Evolutionary conservation across 805 yeast species (phyloP), one percentile per base, ranked within the genome.

Genomic region (Debaryomyces tyrocola): DNA sequence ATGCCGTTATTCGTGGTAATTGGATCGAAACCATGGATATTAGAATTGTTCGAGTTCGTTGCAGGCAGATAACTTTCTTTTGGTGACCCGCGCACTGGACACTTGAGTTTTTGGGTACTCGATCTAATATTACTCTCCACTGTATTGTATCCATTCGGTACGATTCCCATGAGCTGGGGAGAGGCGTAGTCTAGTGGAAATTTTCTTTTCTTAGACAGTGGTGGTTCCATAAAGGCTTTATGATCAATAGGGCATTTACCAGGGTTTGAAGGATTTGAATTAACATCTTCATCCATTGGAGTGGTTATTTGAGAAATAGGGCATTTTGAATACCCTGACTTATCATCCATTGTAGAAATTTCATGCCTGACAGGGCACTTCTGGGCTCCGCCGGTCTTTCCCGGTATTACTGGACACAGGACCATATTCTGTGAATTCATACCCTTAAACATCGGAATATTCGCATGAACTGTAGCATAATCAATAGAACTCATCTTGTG

Each of bases 381-480:
- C 21, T 20, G 40, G 17, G 9, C 34, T 31, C 37, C 14, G 38
- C 38, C 40, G 20, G 36, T 34, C 34, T 40, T 3, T n/a, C 31
- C 11, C 4, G 21, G 6, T 4, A 37, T 14, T 4, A 52, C 47
- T 6, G 57, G 59, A 41, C 57, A 55, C 21, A 48, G 44, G 2
- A 20, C 29, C 28, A n/a, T 17, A 9, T 18, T 34, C 41, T n/a
- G 44, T 27, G 21, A 29, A 17, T 29, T 44, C 34, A 18, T 37
- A 18, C 4, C 44, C 20, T 46, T 54, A 54, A 68, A 53, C 31
- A 45, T 60, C 33, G 71, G 63, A 33, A 70, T 55, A 49, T 63
- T 52, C 20, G 64, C 55, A 53, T 67, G 67, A 45, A 63, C 57
- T 41, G 63, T 64, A n/a, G 68, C 69, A 42, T 68, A 64, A 44